Percentiles rank a stretch among this genome's conserved stretches.
These are phyloP conservation scores for Apiotrichum porosum DNA, from an alignment of 1,284 basidiomycete genomes.

Conservation along the genomic window DNA sequence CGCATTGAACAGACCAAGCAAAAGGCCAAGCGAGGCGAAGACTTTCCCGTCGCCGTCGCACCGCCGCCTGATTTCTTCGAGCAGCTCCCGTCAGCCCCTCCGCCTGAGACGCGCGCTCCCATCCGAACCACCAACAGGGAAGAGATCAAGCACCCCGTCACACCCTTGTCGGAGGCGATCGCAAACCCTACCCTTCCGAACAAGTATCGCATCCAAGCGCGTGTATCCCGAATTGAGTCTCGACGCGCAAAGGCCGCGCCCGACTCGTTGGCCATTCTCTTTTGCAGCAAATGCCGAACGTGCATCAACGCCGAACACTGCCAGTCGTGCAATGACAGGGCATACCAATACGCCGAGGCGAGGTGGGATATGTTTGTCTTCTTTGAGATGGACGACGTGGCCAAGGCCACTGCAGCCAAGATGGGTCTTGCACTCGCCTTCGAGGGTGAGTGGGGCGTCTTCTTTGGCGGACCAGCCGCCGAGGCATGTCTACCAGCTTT, in stretches of 20 bases:
- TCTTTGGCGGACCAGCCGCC: constrained; percentile 2
- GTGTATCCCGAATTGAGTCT: constrained; percentile 15
- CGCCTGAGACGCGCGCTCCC: no score
- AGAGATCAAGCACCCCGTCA: constrained; percentile 17
- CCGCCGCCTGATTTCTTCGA: no score
- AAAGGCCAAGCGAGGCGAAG: no score
- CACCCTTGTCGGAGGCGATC: constrained; percentile 19
- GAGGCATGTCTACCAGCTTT: constrained; percentile 25
- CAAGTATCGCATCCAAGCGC: constrained; percentile 27
- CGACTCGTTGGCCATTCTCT: constrained; percentile 7
- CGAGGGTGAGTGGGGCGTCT: neutral
- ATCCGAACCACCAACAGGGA: constrained; percentile 11
- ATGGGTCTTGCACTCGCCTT: no score
- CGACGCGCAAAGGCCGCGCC: neutral
- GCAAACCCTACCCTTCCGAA: constrained; percentile 28
- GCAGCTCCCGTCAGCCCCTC: no score
- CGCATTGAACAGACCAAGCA: no score
- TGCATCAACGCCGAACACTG: constrained; percentile 1
- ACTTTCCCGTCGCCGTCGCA: no score
- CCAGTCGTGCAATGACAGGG: constrained; percentile 11
- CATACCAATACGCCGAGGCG: neutral
- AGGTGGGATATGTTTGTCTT: constrained; percentile 9
- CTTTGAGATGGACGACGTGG: constrained; percentile 3
- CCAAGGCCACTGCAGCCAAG: neutral
- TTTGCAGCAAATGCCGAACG: constrained; percentile 5